These are phyloP conservation scores for Peronosclerospora sorghi DNA, from an alignment of 352 stramenopile species.

Conservation along the genomic window DNA sequence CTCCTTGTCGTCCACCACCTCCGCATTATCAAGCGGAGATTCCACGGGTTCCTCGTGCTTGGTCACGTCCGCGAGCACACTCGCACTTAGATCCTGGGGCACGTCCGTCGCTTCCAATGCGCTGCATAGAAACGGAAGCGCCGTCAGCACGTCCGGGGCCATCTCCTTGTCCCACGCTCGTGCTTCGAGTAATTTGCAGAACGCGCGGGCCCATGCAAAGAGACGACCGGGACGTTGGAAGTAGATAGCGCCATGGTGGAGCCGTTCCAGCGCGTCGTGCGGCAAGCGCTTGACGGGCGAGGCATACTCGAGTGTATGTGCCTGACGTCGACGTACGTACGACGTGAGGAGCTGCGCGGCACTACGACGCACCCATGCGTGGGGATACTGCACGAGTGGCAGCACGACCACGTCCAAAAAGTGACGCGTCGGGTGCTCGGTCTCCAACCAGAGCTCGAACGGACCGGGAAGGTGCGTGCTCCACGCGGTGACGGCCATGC, in stretches of 20 bases:
- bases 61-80: constrained; percentile 12
- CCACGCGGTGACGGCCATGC: constrained; percentile 53
- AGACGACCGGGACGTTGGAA: constrained; percentile 44
- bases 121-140: constrained; percentile 50
- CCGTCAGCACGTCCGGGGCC: constrained; percentile 41
- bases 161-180: constrained; percentile 38
- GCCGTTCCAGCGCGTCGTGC: constrained; percentile 9
- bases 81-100: constrained; percentile 43
- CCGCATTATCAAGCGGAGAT: constrained; percentile 2
- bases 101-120: constrained; percentile 47
- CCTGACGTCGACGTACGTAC: constrained; percentile 46
- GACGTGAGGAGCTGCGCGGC: constrained; percentile 47
- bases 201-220: constrained; percentile 42
- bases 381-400: constrained; percentile 58
- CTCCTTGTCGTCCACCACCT: constrained; percentile 1
- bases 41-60: constrained; percentile 9
- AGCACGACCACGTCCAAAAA: constrained; percentile 45
- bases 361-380: constrained; percentile 58
- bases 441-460: constrained; percentile 54
- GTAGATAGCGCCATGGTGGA: constrained; percentile 30
- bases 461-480: constrained; percentile 44
- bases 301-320: constrained; percentile 29
- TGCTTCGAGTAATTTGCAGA: constrained; percentile 65
- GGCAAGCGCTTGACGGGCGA: constrained; percentile 21
- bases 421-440: constrained; percentile 8